Evolutionary conservation across 139 green algal genomes (phyloP), one percentile per base, ranked within the genome.

Genomic region (Closterium sp.): DNA sequence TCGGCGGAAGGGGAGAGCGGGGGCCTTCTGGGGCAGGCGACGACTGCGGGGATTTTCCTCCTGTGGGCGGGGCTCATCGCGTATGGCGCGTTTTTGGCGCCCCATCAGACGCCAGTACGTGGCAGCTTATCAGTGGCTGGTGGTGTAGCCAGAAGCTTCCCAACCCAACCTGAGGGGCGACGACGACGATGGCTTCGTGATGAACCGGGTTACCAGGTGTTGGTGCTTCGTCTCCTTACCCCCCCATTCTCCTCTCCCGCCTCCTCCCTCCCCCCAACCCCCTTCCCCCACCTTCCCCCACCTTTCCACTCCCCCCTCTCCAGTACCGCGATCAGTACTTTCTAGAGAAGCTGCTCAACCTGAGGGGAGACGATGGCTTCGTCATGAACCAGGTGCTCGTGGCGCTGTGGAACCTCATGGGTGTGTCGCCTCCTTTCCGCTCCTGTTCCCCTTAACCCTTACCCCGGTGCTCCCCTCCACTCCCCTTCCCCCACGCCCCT

Each of bases 321-420:
- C 90, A 92, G 90, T 90, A 90, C 31, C 90, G 90, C n/a, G 90
- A 92, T 31, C 21, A 50, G 32, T 92, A 92, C 85, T 92, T 92
- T 90, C 27, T 92, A 4, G 27, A 92, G 62, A 90, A 92, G 90
- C 85, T 92, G 0, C 30, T 92, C n/a, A n/a, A 22, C 50, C 17
- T 73, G 50, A 73, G 50, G 50, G 50, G 1, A 6, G 50, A 73
- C 50, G 50, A 73, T 22, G 50, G 50, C 10, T 73, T 73, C 17
- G 50, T 73, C 4, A 73, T 73, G 50, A 24, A 73, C 10, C 50
- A 73, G 50, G 38, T 38, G 32, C 4, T 7, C 32, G 2, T 38
- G 32, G 2, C 32, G 2, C 32, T 93, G 30, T 95, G 93, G 85
- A 95, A 94, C 32, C 38, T 91, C 30, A 89, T 95, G 50, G n/a